Base-by-base conservation (phyloP, 2,329 filamentous ascomycete genomes). In the Chaetomium strumarium region DNA sequence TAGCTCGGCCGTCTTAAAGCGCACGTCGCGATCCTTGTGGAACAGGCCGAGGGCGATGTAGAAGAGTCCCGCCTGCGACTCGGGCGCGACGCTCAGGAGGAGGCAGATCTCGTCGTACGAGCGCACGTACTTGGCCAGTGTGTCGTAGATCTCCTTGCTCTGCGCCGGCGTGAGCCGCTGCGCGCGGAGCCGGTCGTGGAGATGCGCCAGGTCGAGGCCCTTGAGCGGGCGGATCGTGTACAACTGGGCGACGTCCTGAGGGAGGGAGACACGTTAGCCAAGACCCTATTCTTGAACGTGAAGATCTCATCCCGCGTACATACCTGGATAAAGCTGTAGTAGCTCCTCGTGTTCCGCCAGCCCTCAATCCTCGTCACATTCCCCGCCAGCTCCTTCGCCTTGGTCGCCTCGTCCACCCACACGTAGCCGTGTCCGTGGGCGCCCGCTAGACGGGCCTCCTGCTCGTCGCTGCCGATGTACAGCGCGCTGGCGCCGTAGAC, bases 311-410 rank as follows among this genome's bases (percentile, higher is more conserved):
- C 7, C 24, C 24, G 24, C 24, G 4, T 24, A 7, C 41, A 8
- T 69, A 84, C 88, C 74, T 95, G 89, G 58, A 97, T 92, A 66
- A 90, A 97, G 60, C 88, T 90, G 71, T 95, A 96, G 67, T 99
- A 99, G 64, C 89, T 95, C 55, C 93, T 80, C 1, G 93, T 97
- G 58, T 90, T 95, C 60, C 93, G 84, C 93, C 93, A 99, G 52
- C 92, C 93, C 72, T 99, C 93, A 56, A 99, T 95, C 52, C 93
- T 80, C 52, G 88, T 90, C 43, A 93, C 90, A 56, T 95, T 96
- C 3, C 90, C 92, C 14, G 90, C 88, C 36, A 99, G 79, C 70
- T 99, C 93, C 62, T 85, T 86, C 62, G 87, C 80, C 69, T 90
- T 92, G 8, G 85, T 79, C 38, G 76, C 74, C 51, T 96, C 90